Base-by-base conservation (phyloP, 78 protist genomes). In the Parvularia atlantis region DNA sequence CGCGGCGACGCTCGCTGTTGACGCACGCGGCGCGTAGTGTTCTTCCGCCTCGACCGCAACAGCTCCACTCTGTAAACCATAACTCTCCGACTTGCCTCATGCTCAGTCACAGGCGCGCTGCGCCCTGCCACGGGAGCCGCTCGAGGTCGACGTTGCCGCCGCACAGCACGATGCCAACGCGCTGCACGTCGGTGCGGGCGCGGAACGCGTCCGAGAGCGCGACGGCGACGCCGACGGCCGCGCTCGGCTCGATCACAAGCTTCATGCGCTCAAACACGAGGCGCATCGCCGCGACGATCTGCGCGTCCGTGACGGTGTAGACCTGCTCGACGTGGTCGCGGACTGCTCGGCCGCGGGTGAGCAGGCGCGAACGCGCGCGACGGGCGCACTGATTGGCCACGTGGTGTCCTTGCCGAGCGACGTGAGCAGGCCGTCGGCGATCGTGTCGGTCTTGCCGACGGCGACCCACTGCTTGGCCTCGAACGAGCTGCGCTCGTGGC, bases 231-330 rank as follows among this genome's bases (percentile, higher is more conserved):
- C 62, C 56, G 5, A 83, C 81, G 10, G 87, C 89, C 0, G 88
- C 76, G 33, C 84, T 74, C 37, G 93, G 93, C 67, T 88, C 93
- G 26, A 88, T 56, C 30, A 88, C 86, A 2, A 82, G 58, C 72
- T 88, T 88, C 88, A 78, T 79, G 50, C 93, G 69, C 68, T 86
- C 90, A 82, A 77, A 85, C 33, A 88, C 78, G 66, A 88, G 68
- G 63, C 69, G 71, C 85, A 87, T 68, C 24, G 87, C 86, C 22
- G n/a, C n/a, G 59, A 72, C 75, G 40, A 87, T 77, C 64, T 81
- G 81, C 36, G 76, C 70, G 37, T 87, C 92, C 30, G 71, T 17
- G 13, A 88, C 90, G 19, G 84, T 63, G 16, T 77, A 58, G 39
- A 88, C 37, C 44, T 14, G 43, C 36, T 74, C 72, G 39, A 33